Conservation (phyloP, 192 early-diverging fungal genomes). For the Spizellomyces sp. region DNA sequence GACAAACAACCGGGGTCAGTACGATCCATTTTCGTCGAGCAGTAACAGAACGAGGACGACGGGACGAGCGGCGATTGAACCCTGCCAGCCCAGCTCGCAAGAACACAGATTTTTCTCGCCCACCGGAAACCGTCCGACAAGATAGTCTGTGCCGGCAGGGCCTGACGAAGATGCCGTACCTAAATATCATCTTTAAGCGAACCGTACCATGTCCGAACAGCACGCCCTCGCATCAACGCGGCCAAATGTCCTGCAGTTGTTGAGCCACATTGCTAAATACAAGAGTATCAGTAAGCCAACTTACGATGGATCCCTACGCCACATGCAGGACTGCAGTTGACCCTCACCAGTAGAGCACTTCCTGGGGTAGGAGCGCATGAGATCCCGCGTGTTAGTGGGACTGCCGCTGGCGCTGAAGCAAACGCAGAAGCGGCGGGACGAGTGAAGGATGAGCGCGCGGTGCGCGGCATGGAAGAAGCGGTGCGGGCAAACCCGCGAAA, state of each 20-base stretch:
- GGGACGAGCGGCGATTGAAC: no score
- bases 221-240: constrained; percentile 20
- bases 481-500: constrained; percentile 6
- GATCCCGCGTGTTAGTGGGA: background rate
- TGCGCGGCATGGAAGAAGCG: background rate
- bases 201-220: constrained; percentile 31
- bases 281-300: no score
- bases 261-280: background rate
- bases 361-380: constrained; percentile 4
- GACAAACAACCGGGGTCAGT: no score
- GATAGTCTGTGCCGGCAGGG: no score
- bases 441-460: constrained; percentile 16
- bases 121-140: no score
- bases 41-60: no score
- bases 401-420: background rate
- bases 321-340: background rate
- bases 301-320: background rate
- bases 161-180: constrained; percentile 16
- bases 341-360: background rate
- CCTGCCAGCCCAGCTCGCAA: no score
- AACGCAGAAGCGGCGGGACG: constrained; percentile 5
- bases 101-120: no score
- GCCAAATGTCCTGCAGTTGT: constrained; percentile 3
- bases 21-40: no score
- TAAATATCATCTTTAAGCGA: constrained; percentile 35